phyloP scores from a whole-genome alignment of 2,329 filamentous ascomycete species.

The Aspergillus sp. region DNA sequence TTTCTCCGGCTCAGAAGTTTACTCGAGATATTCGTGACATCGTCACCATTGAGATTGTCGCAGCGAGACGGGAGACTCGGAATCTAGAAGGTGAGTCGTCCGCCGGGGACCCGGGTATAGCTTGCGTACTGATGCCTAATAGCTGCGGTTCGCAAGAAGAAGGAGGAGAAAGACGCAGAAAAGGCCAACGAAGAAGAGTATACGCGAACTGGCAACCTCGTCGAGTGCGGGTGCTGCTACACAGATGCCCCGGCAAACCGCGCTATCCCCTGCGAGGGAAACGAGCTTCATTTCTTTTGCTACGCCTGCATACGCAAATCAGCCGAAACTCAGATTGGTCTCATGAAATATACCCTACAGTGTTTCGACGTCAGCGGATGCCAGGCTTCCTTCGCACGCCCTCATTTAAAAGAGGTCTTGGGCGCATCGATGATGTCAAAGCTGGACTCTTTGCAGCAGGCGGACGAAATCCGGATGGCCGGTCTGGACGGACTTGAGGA shows the following conservation, averaged over 20 bases:
- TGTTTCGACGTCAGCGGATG: slow-evolving; percentile 76
- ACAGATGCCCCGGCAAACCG: slow-evolving; percentile 67
- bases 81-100: slow-evolving; percentile 25
- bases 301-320: slow-evolving; percentile 65
- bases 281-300: slow-evolving; percentile 70
- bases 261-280: slow-evolving; percentile 69
- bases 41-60: slow-evolving; percentile 30
- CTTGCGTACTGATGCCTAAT: slow-evolving; percentile 5
- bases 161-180: slow-evolving; percentile 33
- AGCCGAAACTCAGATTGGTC: slow-evolving; percentile 71
- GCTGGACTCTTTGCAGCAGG: slow-evolving; percentile 72
- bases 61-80: slow-evolving; percentile 30
- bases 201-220: slow-evolving; percentile 56
- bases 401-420: slow-evolving; percentile 62
- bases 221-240: slow-evolving; percentile 77
- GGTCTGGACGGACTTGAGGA: slow-evolving; percentile 72
- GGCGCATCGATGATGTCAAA: slow-evolving; percentile 62
- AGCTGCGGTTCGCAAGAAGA: slow-evolving; percentile 23
- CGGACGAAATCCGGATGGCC: slow-evolving; percentile 70
- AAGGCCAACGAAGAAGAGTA: slow-evolving; percentile 42
- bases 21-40: neutral
- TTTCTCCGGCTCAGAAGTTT: neutral
- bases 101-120: no score
- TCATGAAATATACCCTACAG: slow-evolving; percentile 67
- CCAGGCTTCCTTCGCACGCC: slow-evolving; percentile 60